phyloP scores from a whole-genome alignment of 2,329 filamentous ascomycete species.

The Cladosporium velox region DNA sequence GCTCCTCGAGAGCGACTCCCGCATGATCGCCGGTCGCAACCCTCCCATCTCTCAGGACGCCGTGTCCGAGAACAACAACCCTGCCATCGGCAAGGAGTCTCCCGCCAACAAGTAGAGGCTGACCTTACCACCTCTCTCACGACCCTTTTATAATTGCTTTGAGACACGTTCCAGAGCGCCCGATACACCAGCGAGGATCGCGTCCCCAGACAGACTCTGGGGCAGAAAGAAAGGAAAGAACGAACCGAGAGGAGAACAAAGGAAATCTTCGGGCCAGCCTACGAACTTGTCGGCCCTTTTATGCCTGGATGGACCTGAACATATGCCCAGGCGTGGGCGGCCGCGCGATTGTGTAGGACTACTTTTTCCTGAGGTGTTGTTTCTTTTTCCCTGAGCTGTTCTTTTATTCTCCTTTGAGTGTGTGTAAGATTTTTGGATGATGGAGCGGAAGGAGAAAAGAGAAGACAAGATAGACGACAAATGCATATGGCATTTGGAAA shows the following conservation, averaged over 20 bases:
- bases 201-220: not conserved
- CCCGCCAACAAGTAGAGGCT: slow-evolving; percentile 49
- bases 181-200: slow-evolving; percentile 7
- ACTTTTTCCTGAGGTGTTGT: not conserved
- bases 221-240: too few relatives aligned
- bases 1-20: slow-evolving; percentile 53
- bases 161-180: not conserved
- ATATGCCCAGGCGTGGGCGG: not conserved
- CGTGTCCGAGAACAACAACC: slow-evolving; percentile 13
- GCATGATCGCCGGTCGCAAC: slow-evolving; percentile 47
- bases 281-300: not conserved
- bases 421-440: not conserved
- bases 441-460: not conserved
- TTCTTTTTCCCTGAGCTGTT: not conserved
- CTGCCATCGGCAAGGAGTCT: slow-evolving; percentile 43
- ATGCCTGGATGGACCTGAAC: not conserved
- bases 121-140: not conserved
- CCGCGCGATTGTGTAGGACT: slow-evolving; percentile 1
- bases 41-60: slow-evolving; percentile 36
- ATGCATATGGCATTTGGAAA: not conserved
- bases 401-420: not conserved
- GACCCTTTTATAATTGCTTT: not conserved
- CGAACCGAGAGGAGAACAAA: not conserved
- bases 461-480: not conserved
- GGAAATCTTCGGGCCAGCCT: not conserved